These are phyloP conservation scores for Nothopassalora personata DNA, from an alignment of 2,329 filamentous ascomycete species.

Conservation along the genomic window DNA sequence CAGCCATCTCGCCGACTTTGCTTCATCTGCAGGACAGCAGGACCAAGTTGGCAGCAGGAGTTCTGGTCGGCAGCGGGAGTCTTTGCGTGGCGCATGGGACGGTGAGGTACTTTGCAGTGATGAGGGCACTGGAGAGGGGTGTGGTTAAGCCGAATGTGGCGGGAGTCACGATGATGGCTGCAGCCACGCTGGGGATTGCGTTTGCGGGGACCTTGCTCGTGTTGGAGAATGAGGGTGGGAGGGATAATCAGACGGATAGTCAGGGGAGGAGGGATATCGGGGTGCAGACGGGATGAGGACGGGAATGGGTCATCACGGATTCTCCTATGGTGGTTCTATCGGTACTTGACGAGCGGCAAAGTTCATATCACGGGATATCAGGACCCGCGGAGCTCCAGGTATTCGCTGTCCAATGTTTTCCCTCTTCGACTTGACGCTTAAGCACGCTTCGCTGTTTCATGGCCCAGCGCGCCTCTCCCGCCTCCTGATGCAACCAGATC, in stretches of 20 bases:
- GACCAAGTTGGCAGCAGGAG: slow-evolving; percentile 28
- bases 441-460: no score
- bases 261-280: background rate
- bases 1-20: slow-evolving; percentile 26
- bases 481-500: no score
- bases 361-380: no score
- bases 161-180: slow-evolving; percentile 26
- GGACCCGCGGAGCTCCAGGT: no score
- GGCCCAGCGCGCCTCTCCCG: no score
- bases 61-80: slow-evolving; percentile 43
- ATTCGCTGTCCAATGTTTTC: no score
- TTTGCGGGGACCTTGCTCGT: slow-evolving; percentile 28
- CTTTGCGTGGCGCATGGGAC: slow-evolving; percentile 47
- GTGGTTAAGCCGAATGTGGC: slow-evolving; percentile 37
- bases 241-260: no score
- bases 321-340: no score
- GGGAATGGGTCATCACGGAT: background rate
- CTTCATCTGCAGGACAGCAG: slow-evolving; percentile 31
- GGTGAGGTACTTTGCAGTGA: slow-evolving; percentile 43
- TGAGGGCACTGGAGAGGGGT: slow-evolving; percentile 41
- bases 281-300: background rate
- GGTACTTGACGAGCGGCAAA: no score
- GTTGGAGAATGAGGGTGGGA: slow-evolving; percentile 25
- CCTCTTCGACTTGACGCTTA: no score
- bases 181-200: slow-evolving; percentile 29